Evolutionary conservation across 148 eudicot genomes (phyloP).

Genomic region (Arctostaphylos glauca): DNA sequence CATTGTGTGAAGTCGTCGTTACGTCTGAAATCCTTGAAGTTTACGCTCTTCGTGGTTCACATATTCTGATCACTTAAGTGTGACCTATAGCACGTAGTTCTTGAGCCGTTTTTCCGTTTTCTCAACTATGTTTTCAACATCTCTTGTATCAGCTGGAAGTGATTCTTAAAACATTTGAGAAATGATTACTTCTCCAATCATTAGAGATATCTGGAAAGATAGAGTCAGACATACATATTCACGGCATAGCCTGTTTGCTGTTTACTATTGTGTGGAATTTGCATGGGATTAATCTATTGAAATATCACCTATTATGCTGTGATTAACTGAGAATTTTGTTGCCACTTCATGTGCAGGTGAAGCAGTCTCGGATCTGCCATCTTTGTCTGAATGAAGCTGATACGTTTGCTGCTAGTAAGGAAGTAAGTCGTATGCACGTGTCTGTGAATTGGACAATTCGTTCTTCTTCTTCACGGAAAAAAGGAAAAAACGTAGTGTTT

Average conservation of each 20-base stretch:
- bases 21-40: too few relatives aligned
- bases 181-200: not conserved
- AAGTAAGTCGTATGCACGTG: not conserved
- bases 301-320: not conserved
- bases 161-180: not conserved
- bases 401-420: not conserved
- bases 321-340: not conserved
- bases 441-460: not conserved
- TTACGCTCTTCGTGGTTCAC: not conserved
- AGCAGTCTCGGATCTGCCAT: constrained; percentile 36
- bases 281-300: not conserved
- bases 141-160: not conserved
- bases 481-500: not conserved
- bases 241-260: not conserved
- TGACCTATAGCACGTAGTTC: not conserved
- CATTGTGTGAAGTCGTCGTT: not conserved
- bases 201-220: not conserved
- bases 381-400: not conserved
- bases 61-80: not conserved
- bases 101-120: not conserved
- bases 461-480: not conserved
- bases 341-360: constrained; percentile 29
- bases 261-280: not conserved
- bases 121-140: not conserved
- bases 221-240: not conserved